Percentiles rank a stretch among this genome's conserved stretches.
Conservation (phyloP, 1,284 basidiomycete species). For the Wolfiporia cocos region DNA sequence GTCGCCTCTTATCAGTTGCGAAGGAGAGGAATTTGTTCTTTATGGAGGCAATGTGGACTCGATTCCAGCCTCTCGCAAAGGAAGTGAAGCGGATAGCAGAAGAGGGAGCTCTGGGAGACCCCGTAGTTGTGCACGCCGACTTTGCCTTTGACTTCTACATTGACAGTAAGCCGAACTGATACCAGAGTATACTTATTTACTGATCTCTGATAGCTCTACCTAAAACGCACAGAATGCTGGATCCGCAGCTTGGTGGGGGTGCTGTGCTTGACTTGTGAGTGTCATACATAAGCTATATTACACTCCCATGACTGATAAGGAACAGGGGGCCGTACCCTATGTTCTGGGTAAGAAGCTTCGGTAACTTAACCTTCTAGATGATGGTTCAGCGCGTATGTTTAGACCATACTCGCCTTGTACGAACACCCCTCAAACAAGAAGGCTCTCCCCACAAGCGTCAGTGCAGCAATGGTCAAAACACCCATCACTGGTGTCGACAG, state of each 20-base stretch:
- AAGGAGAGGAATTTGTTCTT: slow-evolving; percentile 76
- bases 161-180: slow-evolving; percentile 45
- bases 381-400: not conserved
- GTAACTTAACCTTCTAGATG: not conserved
- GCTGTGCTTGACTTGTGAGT: slow-evolving; percentile 75
- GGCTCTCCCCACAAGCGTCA: slow-evolving; percentile 49
- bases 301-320: not conserved
- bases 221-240: slow-evolving; percentile 68
- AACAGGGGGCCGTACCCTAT: slow-evolving; percentile 76
- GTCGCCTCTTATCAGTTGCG: slow-evolving; percentile 65
- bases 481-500: slow-evolving; percentile 76
- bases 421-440: slow-evolving; percentile 68
- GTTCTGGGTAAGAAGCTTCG: slow-evolving; percentile 53
- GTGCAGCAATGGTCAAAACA: slow-evolving; percentile 65
- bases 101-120: slow-evolving; percentile 54
- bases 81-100: slow-evolving; percentile 63
- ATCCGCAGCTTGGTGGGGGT: slow-evolving; percentile 83
- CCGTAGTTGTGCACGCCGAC: slow-evolving; percentile 64
- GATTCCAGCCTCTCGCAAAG: slow-evolving; percentile 65
- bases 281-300: not conserved
- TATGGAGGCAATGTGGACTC: slow-evolving; percentile 86
- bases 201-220: slow-evolving; percentile 44
- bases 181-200: not conserved
- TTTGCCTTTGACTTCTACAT: slow-evolving; percentile 69
- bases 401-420: slow-evolving; percentile 73